Evolutionary conservation across 2,329 filamentous ascomycete species (phyloP), one percentile per base, ranked within the genome.

Genomic region (Aspergillus sp.): DNA sequence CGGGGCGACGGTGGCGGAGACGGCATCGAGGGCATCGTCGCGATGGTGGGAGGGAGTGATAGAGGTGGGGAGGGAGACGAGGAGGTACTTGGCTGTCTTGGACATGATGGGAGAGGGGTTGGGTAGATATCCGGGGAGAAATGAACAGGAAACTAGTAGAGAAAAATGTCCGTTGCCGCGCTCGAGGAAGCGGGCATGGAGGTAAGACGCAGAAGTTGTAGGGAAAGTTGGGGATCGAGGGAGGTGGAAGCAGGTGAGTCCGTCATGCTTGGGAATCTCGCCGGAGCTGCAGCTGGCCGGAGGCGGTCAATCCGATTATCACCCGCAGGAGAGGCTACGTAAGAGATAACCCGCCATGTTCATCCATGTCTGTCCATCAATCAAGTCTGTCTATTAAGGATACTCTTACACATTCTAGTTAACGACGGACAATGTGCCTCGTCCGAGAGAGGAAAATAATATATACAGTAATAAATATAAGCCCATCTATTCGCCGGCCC

Each of bases 1-100:
- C 58, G 85, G 80, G 53, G 86, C 82, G 57, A 96, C 83, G 47
- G 88, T 91, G 57, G 87, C 80, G 67, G 87, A 86, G 63, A 99
- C 79, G 50, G 91, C 85, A 52, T 87, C 85, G 66, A 97, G 82
- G 65, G 94, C 92, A 76, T 96, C 91, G 67, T 94, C 89, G 71
- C 84, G 84, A 78, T 94, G 86, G 78, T 86, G 85, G 54, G 91
- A 90, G 67, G 92, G 89, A 72, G 92, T 89, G 75, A 94, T 93
- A 60, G 91, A 91, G 67, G 90, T 88, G 60, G 95, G 95, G 63
- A 99, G 85, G 63, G 95, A 98, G 68, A 98, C 84, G 71, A 98
- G 85, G 69, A 93, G 86, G 82, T 96, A 98, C 72, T 87, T 92
- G 61, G 70, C 69, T 58, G 72, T 69, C 66, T 79, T 78, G 61